A percentile compares a stretch with the other conserved stretches of the same genome.
Evolutionary conservation across 495 filamentous ascomycete species (phyloP).

Genomic region (Neurospora sp.): DNA sequence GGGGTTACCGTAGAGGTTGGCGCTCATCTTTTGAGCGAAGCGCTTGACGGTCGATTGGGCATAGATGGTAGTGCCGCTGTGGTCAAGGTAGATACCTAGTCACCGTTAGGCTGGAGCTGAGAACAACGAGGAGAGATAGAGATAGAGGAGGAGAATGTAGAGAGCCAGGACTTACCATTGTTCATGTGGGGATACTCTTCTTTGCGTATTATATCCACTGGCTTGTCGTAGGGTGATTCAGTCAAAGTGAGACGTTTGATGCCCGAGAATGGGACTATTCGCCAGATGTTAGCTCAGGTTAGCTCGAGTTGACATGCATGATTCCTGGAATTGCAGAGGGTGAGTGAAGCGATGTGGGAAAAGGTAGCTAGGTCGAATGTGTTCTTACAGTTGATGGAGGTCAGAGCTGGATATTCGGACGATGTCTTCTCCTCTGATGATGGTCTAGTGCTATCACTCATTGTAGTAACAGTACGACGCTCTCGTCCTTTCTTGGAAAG

Average conservation of each 20-base stretch:
- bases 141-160: background rate
- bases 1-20: conserved; percentile 62
- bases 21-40: conserved; percentile 47
- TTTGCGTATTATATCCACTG: conserved; percentile 32
- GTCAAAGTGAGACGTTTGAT: background rate
- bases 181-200: conserved; percentile 41
- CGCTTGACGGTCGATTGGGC: conserved; percentile 50
- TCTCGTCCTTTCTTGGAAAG: conserved; percentile 4
- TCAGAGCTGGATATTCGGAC: conserved; percentile 4
- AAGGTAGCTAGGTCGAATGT: background rate
- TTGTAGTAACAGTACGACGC: background rate
- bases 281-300: background rate
- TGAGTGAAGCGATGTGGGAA: background rate
- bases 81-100: conserved; percentile 57
- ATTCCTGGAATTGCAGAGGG: background rate
- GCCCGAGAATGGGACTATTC: background rate
- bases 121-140: background rate
- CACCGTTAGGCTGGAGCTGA: background rate
- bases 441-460: background rate
- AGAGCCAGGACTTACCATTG: conserved; percentile 20
- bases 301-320: background rate
- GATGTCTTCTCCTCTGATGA: background rate
- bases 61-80: conserved; percentile 66
- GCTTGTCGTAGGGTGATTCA: conserved; percentile 18
- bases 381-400: conserved; percentile 8